Evolutionary conservation across 2,329 filamentous ascomycete species (phyloP).

Genomic region (Calycina herbarum): DNA sequence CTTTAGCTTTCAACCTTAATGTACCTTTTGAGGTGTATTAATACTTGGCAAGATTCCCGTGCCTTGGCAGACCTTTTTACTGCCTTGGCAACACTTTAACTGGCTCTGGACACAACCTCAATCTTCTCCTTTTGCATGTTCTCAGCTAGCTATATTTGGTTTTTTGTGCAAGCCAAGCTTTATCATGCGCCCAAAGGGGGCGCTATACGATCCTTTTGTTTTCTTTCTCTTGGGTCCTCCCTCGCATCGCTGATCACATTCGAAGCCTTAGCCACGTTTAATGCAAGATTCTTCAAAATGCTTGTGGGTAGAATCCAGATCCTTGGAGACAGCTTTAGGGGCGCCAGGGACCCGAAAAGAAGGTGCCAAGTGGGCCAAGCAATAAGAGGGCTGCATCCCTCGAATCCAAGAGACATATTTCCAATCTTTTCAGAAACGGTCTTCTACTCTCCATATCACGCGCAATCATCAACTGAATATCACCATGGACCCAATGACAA

Average conservation of each 20-base stretch:
- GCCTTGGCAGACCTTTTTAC: background rate
- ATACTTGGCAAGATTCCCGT: background rate
- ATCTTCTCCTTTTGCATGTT: background rate
- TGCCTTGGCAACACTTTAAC: constrained; percentile 4
- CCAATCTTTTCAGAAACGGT: background rate
- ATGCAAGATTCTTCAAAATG: background rate
- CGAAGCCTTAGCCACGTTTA: background rate
- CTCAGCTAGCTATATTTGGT: constrained; percentile 2
- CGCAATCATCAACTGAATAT: background rate
- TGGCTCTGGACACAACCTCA: background rate
- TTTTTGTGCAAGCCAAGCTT: background rate
- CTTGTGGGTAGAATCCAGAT: background rate
- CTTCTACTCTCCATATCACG: background rate
- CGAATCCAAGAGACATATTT: background rate
- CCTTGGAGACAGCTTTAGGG: background rate
- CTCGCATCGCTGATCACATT: background rate
- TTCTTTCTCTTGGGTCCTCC: constrained; percentile 2
- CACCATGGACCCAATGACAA: constrained; percentile 11
- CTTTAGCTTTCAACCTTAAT: background rate
- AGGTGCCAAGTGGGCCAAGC: background rate
- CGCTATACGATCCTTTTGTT: background rate
- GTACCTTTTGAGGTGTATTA: background rate
- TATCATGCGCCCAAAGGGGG: background rate
- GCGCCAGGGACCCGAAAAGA: background rate
- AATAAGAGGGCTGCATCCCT: constrained; percentile 6